Conservation (phyloP, 306 rosid species). For the Pyrus bretschneideri region DNA sequence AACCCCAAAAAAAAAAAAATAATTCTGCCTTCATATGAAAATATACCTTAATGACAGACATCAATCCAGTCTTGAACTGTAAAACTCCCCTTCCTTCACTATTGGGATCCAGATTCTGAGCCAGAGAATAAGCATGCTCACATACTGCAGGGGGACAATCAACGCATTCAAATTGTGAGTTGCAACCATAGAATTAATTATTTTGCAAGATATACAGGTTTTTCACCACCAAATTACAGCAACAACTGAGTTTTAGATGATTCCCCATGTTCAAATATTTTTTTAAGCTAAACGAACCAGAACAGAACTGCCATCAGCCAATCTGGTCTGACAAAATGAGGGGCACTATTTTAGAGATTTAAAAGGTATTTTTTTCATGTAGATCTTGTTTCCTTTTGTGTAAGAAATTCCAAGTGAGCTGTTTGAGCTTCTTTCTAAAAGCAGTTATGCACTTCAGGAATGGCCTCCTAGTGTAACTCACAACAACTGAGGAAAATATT, state of each 20-base stretch:
- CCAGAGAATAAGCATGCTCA: slow-evolving; percentile 87
- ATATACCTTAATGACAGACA: slow-evolving; percentile 92
- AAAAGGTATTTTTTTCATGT: not conserved
- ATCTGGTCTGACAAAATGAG: not conserved
- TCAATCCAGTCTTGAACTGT: slow-evolving; percentile 94
- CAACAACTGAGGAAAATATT: not conserved
- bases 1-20: too few relatives aligned
- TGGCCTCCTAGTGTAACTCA: not conserved
- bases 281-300: not conserved
- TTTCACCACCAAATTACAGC: not conserved
- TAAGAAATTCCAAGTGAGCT: not conserved
- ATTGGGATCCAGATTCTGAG: slow-evolving; percentile 87
- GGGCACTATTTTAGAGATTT: not conserved
- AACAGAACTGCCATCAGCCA: not conserved
- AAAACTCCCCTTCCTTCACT: slow-evolving; percentile 97
- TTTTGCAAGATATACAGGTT: not conserved
- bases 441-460: not conserved
- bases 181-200: not conserved
- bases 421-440: not conserved
- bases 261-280: not conserved
- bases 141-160: slow-evolving; percentile 57
- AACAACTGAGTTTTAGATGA: not conserved
- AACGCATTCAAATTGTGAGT: not conserved
- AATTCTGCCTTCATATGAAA: not conserved
- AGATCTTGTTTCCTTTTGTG: not conserved